A percentile compares a stretch with the other conserved stretches of the same genome.
These are phyloP conservation scores for Cyberlindnera americana DNA, from an alignment of 805 yeast species.

Conservation along the genomic window DNA sequence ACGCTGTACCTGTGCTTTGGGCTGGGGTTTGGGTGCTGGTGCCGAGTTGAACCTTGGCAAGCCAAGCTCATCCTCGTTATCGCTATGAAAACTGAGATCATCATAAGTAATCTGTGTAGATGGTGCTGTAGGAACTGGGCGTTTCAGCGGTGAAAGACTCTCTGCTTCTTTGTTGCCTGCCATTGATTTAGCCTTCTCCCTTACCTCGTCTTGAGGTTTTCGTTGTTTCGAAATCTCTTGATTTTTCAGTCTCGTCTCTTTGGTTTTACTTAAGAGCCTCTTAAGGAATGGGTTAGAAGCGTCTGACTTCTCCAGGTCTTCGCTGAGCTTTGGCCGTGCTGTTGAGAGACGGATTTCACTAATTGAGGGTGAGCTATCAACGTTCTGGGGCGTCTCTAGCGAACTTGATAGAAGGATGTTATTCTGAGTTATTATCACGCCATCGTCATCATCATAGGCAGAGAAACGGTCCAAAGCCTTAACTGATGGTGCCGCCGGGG, in stretches of 20 bases:
- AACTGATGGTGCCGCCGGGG: too few relatives aligned
- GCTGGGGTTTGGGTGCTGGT: background rate
- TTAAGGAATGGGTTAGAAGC: conserved; percentile 7
- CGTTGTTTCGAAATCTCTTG: background rate
- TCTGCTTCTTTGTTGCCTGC: too few relatives aligned
- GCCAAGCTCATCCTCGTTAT: background rate
- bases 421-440: conserved; percentile 2
- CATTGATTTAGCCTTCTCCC: too few relatives aligned
- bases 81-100: background rate
- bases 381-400: background rate
- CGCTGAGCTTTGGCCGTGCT: background rate
- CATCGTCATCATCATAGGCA: background rate
- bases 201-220: too few relatives aligned
- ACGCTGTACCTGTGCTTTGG: background rate
- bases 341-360: conserved; percentile 4
- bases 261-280: conserved; percentile 2
- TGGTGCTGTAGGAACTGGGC: too few relatives aligned
- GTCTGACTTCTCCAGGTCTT: background rate
- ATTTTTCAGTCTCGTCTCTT: background rate
- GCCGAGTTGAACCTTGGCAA: background rate
- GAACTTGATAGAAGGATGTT: conserved; percentile 13
- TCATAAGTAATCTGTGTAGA: too few relatives aligned
- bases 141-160: too few relatives aligned
- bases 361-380: conserved; percentile 8
- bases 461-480: too few relatives aligned